Evolutionary conservation across 2,329 filamentous ascomycete genomes (phyloP).

Genomic region (Fusarium tjaetaba): DNA sequence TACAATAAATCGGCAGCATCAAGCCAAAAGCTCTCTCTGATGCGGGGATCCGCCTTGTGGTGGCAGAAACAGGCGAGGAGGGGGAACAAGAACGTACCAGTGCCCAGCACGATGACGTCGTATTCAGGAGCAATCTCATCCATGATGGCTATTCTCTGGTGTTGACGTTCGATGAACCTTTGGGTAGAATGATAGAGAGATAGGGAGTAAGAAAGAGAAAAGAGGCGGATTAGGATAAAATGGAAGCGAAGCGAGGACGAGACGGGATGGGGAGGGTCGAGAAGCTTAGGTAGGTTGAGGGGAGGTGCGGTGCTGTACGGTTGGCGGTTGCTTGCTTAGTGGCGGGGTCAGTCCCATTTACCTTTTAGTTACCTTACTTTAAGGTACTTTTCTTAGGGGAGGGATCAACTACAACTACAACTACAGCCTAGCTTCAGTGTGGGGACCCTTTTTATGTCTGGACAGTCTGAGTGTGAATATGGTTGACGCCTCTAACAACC

Average conservation of each 20-base stretch:
- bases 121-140: conserved; percentile 99
- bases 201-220: conserved; percentile 8
- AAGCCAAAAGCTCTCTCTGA: conserved; percentile 27
- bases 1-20: conserved; percentile 4
- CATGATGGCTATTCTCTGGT: conserved; percentile 63
- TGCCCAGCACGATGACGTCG: conserved; percentile 98
- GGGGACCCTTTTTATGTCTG: conserved; percentile 29
- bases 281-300: conserved; percentile 29
- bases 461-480: background rate
- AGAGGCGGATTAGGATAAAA: conserved; percentile 34
- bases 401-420: conserved; percentile 21
- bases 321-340: conserved; percentile 39
- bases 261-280: conserved; percentile 17
- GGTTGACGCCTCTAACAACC: conserved; percentile 15
- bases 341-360: conserved; percentile 43
- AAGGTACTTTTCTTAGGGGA: conserved; percentile 34
- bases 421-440: conserved; percentile 26
- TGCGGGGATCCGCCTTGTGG: conserved; percentile 37
- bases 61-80: conserved; percentile 27
- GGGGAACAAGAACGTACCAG: conserved; percentile 70
- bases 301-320: conserved; percentile 20
- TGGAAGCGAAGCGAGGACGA: conserved; percentile 18
- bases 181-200: conserved; percentile 3
- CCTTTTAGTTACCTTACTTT: conserved; percentile 36
- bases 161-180: conserved; percentile 15